Conservation (phyloP, 106 monocot species). For the Hemerocallis citrina region DNA sequence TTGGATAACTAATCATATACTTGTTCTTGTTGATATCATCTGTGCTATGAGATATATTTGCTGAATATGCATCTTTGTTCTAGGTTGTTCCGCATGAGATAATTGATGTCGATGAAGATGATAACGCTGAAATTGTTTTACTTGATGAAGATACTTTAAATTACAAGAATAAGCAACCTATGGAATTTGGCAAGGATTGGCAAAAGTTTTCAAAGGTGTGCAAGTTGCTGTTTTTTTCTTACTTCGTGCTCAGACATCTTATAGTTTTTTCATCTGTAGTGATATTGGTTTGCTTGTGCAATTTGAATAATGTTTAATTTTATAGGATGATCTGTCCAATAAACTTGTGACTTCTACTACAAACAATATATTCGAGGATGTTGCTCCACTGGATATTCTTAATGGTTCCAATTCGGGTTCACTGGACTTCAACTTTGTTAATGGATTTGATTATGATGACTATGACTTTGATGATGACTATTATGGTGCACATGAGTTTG, state of each 20-base stretch:
- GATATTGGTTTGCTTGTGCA: neutral
- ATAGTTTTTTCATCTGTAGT: neutral
- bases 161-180: slow-evolving; percentile 31
- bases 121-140: slow-evolving; percentile 23
- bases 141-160: slow-evolving; percentile 23
- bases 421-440: slow-evolving; percentile 13
- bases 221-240: neutral
- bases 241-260: neutral
- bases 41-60: neutral
- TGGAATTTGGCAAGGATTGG: slow-evolving; percentile 1
- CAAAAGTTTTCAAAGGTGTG: slow-evolving; percentile 19
- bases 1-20: no score
- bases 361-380: slow-evolving; percentile 5
- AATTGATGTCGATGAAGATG: slow-evolving; percentile 35
- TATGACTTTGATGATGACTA: slow-evolving; percentile 28
- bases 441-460: slow-evolving; percentile 25
- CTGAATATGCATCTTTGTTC: neutral
- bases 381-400: slow-evolving; percentile 8
- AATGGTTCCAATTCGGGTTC: slow-evolving; percentile 7
- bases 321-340: slow-evolving; percentile 18
- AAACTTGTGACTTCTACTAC: slow-evolving; percentile 23
- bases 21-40: no score
- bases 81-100: slow-evolving; percentile 35
- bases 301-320: neutral
- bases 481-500: slow-evolving; percentile 24